Percentiles rank a stretch among this genome's conserved stretches.
Conservation (phyloP, 306 rosid species). For the Gastrolobium bilobum region DNA sequence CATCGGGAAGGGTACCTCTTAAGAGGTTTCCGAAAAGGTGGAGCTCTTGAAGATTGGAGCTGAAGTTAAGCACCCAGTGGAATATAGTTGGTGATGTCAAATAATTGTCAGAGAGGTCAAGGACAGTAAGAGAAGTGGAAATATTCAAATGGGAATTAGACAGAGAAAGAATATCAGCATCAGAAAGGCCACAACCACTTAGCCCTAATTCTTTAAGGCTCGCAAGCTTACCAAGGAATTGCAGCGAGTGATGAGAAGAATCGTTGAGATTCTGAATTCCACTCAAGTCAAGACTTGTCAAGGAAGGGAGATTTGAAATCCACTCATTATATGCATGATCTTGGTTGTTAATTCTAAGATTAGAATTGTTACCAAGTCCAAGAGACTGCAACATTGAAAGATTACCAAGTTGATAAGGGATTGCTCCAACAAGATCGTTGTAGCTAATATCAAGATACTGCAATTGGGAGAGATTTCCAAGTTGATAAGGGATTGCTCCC, state of each 20-base stretch:
- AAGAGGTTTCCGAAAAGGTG: neutral
- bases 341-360: neutral
- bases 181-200: neutral
- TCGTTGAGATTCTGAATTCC: neutral
- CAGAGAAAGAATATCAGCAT: neutral
- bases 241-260: neutral
- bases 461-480: slow-evolving; percentile 5
- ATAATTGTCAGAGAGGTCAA: neutral
- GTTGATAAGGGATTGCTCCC: neutral
- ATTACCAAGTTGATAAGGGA: slow-evolving; percentile 35
- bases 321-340: neutral
- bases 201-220: neutral
- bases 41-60: neutral
- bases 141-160: neutral
- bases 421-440: neutral
- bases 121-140: slow-evolving; percentile 16
- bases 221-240: neutral
- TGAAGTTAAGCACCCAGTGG: neutral
- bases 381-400: slow-evolving; percentile 16
- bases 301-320: neutral
- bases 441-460: neutral
- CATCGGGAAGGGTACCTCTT: neutral
- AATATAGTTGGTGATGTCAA: neutral
- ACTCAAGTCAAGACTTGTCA: slow-evolving; percentile 20
- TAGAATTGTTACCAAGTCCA: neutral